Evolutionary conservation across 805 yeast species (phyloP).

Genomic region (Sugiyamaella americana): DNA sequence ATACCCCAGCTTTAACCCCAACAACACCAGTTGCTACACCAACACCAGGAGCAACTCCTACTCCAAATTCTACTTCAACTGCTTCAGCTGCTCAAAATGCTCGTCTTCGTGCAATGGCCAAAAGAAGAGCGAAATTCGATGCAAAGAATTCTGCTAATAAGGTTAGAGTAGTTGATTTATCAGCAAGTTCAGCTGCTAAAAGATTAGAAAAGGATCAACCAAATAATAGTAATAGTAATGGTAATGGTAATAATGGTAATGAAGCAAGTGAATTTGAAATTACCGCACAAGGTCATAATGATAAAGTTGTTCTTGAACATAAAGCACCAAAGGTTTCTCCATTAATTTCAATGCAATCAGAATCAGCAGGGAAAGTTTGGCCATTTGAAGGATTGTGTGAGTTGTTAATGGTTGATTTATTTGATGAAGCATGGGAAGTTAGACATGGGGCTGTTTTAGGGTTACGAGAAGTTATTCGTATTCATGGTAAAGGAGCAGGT

Average conservation of each 20-base stretch:
- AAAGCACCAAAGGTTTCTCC: slow-evolving; percentile 58
- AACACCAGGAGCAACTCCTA: slow-evolving; percentile 9
- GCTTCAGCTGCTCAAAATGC: slow-evolving; percentile 74
- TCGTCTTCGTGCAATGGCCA: slow-evolving; percentile 77
- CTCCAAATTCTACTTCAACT: slow-evolving; percentile 4
- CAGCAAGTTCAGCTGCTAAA: slow-evolving; percentile 27
- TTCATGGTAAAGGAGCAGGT: slow-evolving; percentile 83
- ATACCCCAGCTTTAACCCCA: background rate
- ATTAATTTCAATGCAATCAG: slow-evolving; percentile 61
- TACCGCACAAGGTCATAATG: slow-evolving; percentile 74
- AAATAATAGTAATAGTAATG: slow-evolving; percentile 24
- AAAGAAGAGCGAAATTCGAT: slow-evolving; percentile 28
- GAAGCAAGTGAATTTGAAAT: slow-evolving; percentile 41
- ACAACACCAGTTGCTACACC: slow-evolving; percentile 15
- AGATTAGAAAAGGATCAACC: slow-evolving; percentile 23
- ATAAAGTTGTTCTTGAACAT: slow-evolving; percentile 79
- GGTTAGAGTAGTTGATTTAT: slow-evolving; percentile 33
- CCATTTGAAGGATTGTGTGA: slow-evolving; percentile 92
- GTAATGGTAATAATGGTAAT: slow-evolving; percentile 24
- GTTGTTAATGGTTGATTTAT: slow-evolving; percentile 67
- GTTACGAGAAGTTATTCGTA: slow-evolving; percentile 72
- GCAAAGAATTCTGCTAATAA: slow-evolving; percentile 45
- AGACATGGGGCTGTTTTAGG: slow-evolving; percentile 97
- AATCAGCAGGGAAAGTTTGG: slow-evolving; percentile 76
- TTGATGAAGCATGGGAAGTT: slow-evolving; percentile 85